These are phyloP conservation scores for Solanum appendiculatum DNA, from an alignment of 257 asterid genomes.

Conservation along the genomic window DNA sequence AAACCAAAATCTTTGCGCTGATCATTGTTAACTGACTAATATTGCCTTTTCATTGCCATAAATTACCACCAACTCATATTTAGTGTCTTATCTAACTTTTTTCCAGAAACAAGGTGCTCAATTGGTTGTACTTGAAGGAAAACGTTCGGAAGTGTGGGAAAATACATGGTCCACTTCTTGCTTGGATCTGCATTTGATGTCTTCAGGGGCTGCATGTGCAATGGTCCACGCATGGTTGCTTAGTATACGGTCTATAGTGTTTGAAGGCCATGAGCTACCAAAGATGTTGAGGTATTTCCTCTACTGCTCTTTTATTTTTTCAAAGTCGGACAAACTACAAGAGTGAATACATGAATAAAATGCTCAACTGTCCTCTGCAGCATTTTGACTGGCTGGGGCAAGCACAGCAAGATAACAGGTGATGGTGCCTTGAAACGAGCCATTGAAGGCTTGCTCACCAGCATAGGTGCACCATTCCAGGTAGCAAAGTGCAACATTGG, in stretches of 20 bases:
- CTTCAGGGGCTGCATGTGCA: constrained; percentile 94
- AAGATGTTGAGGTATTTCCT: constrained; percentile 45
- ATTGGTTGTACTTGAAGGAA: constrained; percentile 81
- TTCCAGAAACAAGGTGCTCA: constrained; percentile 81
- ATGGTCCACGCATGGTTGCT: constrained; percentile 97
- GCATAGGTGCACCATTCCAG: constrained; percentile 83
- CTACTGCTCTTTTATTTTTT: neutral
- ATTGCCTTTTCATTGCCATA: neutral
- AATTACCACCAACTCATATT: neutral
- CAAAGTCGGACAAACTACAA: neutral
- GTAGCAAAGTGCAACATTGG: constrained; percentile 82
- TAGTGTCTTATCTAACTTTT: neutral
- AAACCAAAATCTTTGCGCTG: neutral
- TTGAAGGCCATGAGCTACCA: constrained; percentile 82
- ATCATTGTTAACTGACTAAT: neutral
- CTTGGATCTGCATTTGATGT: constrained; percentile 91
- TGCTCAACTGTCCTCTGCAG: constrained; percentile 19
- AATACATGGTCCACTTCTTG: constrained; percentile 70
- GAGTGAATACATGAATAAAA: neutral
- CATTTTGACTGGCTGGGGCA: constrained; percentile 97
- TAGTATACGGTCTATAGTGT: constrained; percentile 55
- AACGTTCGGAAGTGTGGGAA: constrained; percentile 82
- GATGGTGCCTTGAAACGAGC: constrained; percentile 73
- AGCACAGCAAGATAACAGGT: constrained; percentile 93
- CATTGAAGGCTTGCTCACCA: constrained; percentile 57